phyloP scores from a whole-genome alignment of 768 basidiomycete species.

The Tulasnella sp. region DNA sequence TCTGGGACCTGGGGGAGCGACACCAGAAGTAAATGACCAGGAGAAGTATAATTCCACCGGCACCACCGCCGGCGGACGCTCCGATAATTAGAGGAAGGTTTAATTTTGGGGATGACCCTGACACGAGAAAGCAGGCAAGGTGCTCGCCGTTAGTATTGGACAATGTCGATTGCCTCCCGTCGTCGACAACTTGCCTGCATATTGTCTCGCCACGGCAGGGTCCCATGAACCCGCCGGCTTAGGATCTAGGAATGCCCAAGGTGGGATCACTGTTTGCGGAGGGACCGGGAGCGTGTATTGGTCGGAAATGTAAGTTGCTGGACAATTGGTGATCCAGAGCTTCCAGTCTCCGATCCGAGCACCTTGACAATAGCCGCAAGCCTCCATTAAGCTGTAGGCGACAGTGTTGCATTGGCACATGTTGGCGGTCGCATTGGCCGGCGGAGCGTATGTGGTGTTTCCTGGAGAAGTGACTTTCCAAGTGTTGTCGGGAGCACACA shows the following conservation, averaged over 20 bases:
- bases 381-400: constrained; percentile 2
- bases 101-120: neutral
- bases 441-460: neutral
- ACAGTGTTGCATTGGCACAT: constrained; percentile 16
- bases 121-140: no score
- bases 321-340: constrained; percentile 7
- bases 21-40: neutral
- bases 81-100: neutral
- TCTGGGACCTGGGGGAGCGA: neutral
- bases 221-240: neutral
- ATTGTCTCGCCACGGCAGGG: neutral
- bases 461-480: neutral
- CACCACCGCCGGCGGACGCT: neutral
- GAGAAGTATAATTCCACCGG: neutral
- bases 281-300: constrained; percentile 1
- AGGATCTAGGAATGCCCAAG: constrained; percentile 8
- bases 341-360: neutral
- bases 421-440: neutral
- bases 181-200: neutral
- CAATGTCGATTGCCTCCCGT: no score
- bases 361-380: constrained; percentile 12
- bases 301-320: neutral
- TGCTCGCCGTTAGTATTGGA: no score
- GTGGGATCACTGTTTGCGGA: neutral
- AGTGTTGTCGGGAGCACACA: neutral